Base-by-base conservation (phyloP, 768 basidiomycete genomes). In the Auriculariales sp. region DNA sequence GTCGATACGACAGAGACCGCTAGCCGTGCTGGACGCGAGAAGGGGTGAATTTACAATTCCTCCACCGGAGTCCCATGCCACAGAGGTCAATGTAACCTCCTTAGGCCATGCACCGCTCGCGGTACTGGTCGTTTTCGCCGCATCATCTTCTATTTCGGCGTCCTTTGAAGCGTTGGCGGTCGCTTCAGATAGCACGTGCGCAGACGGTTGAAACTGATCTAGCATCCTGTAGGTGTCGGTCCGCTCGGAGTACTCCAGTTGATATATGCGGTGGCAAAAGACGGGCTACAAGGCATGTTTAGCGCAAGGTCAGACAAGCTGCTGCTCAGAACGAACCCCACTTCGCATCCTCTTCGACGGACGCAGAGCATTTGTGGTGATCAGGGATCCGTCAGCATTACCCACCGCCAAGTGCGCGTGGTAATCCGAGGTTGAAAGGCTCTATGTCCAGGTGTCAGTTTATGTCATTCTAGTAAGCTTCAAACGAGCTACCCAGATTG, bases 1-100 rank as follows among this genome's bases (percentile, higher is more conserved):
- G 56, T 99, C 93, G 9, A 98, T 72, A 46, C 94, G 69, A 56
- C 85, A 91, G 17, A 98, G 65, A 1, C 93, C 95, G 7, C 83
- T 81, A 4, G 79, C 89, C 11, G 84, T 88, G 0, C 79, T 84
- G 15, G 83, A 83, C 2, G 84, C 91, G 17, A 93, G 64, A 54
- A 90, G 56, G 17, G 65, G 72, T 46, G 70, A 75, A 17, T 64
- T 69, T 17, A 57, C 72, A 1, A 88, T 68, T 1, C 90, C 90
- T 42, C 79, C 79, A 2, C 74, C 77, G 45, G 68, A 72, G 62
- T 95, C 86, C 94, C 94, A 98, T 2, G 67, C 69, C 0, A 84
- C 83, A 2, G 82, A 77, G 48, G 87, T 79, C 3, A 95, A 73
- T 15, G 77, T 80, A 1, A 91, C 77, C 58, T 90, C 76, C 1